Evolutionary conservation across 345 rosid genomes (phyloP).

Genomic region (Brassica cretica): DNA sequence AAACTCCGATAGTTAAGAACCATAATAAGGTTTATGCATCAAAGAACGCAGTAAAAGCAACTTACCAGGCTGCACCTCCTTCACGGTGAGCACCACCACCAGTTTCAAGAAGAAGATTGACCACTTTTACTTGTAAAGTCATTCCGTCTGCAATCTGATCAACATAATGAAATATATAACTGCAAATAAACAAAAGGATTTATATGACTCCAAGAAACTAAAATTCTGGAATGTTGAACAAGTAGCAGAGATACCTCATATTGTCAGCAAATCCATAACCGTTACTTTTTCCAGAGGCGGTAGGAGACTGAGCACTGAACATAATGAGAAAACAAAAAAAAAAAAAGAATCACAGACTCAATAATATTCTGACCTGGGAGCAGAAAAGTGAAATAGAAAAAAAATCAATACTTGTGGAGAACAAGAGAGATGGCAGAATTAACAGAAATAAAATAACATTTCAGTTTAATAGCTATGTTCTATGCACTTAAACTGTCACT

Average conservation of each 20-base stretch:
- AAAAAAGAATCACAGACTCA: neutral
- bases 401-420: constrained; percentile 1
- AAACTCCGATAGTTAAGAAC: neutral
- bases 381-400: constrained; percentile 1
- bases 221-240: neutral
- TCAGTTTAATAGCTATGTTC: neutral
- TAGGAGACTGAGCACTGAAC: constrained; percentile 61
- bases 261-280: constrained; percentile 98
- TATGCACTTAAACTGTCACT: constrained; percentile 16
- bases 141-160: constrained; percentile 98
- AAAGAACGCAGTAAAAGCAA: constrained; percentile 19
- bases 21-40: neutral
- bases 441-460: neutral
- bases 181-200: neutral
- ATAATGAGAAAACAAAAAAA: neutral
- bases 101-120: constrained; percentile 94
- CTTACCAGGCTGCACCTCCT: constrained; percentile 95
- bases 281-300: constrained; percentile 66
- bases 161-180: constrained; percentile 10
- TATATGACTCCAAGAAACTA: neutral
- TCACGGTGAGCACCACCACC: constrained; percentile 62
- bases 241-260: constrained; percentile 48
- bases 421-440: neutral
- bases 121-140: constrained; percentile 81
- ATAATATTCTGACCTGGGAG: constrained; percentile 22